Percentiles rank a stretch among this genome's conserved stretches.
phyloP scores from a whole-genome alignment of 2,329 filamentous ascomycete species.

The Xylogone sp. region DNA sequence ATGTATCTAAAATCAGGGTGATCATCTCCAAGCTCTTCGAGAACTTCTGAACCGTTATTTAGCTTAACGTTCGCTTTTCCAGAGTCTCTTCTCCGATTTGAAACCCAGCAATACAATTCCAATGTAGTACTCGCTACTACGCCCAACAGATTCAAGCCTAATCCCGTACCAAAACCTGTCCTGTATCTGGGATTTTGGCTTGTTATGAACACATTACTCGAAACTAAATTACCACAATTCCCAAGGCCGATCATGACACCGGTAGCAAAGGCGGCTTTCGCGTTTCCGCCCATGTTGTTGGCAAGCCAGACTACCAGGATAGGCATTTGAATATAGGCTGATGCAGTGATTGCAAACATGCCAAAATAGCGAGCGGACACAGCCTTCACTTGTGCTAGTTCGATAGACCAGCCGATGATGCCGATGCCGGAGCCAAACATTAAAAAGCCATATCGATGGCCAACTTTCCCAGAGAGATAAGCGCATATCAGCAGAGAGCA shows the following conservation, averaged over 20 bases:
- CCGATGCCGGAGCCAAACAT: constrained; percentile 29
- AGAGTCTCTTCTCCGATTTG: constrained; percentile 6
- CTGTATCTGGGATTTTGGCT: constrained; percentile 31
- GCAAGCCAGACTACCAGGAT: constrained; percentile 33
- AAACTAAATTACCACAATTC: constrained; percentile 39
- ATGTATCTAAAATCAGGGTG: constrained; percentile 7
- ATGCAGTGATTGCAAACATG: constrained; percentile 28
- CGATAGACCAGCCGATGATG: constrained; percentile 26
- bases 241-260: constrained; percentile 38
- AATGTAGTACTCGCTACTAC: constrained; percentile 2
- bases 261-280: constrained; percentile 36
- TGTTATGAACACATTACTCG: constrained; percentile 30
- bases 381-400: neutral
- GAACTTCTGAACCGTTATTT: neutral
- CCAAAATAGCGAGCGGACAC: constrained; percentile 28
- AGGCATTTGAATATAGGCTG: constrained; percentile 29
- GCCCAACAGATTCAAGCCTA: constrained; percentile 19
- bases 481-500: constrained; percentile 26
- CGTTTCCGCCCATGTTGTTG: constrained; percentile 36
- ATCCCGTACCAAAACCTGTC: constrained; percentile 32
- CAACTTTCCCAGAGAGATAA: constrained; percentile 25
- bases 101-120: constrained; percentile 1
- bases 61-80: constrained; percentile 2
- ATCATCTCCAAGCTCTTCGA: constrained; percentile 4
- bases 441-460: constrained; percentile 32